These are phyloP conservation scores for Aureobasidium pullulans DNA, from an alignment of 2,329 filamentous ascomycete species.

Conservation along the genomic window DNA sequence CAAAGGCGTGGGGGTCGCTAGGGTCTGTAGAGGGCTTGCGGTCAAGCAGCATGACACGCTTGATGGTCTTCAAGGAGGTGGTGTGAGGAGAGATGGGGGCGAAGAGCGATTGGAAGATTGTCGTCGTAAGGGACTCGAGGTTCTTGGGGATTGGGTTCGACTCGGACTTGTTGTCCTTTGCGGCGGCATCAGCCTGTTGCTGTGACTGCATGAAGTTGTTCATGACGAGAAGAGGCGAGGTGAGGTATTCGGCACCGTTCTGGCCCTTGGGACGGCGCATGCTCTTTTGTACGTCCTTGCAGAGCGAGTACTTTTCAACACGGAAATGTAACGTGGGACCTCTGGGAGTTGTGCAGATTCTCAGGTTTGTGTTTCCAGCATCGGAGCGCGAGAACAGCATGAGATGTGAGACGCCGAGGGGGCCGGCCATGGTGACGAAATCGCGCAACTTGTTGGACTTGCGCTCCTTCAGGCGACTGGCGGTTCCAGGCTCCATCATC, in stretches of 20 bases:
- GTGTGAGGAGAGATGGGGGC: conserved; percentile 89
- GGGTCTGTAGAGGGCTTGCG: conserved; percentile 53
- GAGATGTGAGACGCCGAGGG: conserved; percentile 85
- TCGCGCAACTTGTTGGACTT: conserved; percentile 82
- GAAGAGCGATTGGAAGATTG: conserved; percentile 92
- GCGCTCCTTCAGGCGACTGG: conserved; percentile 79
- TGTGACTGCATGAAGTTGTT: conserved; percentile 71
- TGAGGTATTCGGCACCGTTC: conserved; percentile 72
- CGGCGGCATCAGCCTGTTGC: conserved; percentile 43
- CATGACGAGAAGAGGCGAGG: conserved; percentile 89
- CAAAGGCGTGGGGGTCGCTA: conserved; percentile 45
- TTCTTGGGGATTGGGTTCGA: conserved; percentile 65
- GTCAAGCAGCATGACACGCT: conserved; percentile 82
- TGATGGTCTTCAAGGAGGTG: conserved; percentile 86
- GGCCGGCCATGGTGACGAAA: conserved; percentile 92
- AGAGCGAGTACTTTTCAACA: conserved; percentile 88
- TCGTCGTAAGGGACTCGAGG: conserved; percentile 85
- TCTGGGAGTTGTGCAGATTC: conserved; percentile 77
- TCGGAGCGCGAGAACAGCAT: conserved; percentile 87
- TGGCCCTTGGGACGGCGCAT: conserved; percentile 76
- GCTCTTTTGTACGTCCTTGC: conserved; percentile 79
- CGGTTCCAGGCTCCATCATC: conserved; percentile 95
- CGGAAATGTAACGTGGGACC: conserved; percentile 92
- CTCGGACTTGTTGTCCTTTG: conserved; percentile 22
- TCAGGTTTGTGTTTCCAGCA: conserved; percentile 84